Evolutionary conservation across 2,329 filamentous ascomycete species (phyloP).

Genomic region (Phialophora tarda): DNA sequence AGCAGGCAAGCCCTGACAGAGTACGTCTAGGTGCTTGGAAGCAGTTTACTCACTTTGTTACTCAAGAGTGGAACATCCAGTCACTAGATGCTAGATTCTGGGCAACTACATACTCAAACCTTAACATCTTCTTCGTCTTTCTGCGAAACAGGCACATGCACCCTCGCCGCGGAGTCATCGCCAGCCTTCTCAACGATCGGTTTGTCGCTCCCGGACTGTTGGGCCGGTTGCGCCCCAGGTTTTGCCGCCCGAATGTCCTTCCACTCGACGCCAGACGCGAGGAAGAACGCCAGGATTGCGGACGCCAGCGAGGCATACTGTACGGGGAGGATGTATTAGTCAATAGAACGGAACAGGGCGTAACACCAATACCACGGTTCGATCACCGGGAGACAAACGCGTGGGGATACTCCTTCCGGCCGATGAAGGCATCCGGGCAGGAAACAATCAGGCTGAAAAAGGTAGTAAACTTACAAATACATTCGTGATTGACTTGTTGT

Average conservation of each 20-base stretch:
- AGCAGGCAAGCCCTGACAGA: too few species aligned
- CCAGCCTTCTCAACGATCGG: not conserved
- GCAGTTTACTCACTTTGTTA: too few species aligned
- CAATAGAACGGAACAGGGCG: not conserved
- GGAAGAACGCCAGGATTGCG: slow-evolving; percentile 43
- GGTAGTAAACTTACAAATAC: slow-evolving; percentile 38
- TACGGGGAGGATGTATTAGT: not conserved
- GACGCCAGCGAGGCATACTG: slow-evolving; percentile 45
- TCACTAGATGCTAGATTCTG: not conserved
- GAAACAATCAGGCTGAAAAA: too few species aligned
- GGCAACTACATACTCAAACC: too few species aligned
- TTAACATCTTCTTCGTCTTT: not conserved
- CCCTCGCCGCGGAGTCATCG: too few species aligned
- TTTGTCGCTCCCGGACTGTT: not conserved
- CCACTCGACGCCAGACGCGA: slow-evolving; percentile 47
- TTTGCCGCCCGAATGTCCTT: slow-evolving; percentile 42
- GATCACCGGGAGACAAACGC: too few species aligned
- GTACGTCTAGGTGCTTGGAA: too few species aligned
- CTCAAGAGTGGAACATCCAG: not conserved
- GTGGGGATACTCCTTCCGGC: too few species aligned
- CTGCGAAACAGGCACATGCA: too few species aligned
- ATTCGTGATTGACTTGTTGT: slow-evolving; percentile 46
- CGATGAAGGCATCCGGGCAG: too few species aligned
- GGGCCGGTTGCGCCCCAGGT: not conserved
- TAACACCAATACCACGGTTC: not conserved